phyloP scores from a whole-genome alignment of 2,329 filamentous ascomycete genomes.

The Colletotrichum sp. region DNA sequence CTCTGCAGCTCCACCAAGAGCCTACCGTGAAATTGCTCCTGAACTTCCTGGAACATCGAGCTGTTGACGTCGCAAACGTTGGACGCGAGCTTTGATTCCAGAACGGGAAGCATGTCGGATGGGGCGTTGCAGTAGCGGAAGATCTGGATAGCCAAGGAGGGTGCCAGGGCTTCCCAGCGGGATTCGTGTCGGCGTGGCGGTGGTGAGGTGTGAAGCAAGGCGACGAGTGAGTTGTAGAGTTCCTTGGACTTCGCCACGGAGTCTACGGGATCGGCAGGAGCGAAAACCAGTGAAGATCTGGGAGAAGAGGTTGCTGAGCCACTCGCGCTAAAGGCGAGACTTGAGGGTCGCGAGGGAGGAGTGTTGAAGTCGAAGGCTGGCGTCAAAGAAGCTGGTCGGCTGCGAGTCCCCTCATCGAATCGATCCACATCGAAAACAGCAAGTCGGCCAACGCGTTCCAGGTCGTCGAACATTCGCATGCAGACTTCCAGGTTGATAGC shows the following conservation, averaged over 20 bases:
- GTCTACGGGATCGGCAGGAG: conserved; percentile 42
- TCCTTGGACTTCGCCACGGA: conserved; percentile 49
- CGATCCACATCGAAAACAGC: conserved; percentile 26
- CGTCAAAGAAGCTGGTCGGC: conserved; percentile 30
- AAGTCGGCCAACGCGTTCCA: conserved; percentile 50
- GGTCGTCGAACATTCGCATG: conserved; percentile 62
- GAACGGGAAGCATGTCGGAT: conserved; percentile 47
- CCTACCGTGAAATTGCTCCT: conserved; percentile 53
- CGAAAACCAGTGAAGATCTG: conserved; percentile 49
- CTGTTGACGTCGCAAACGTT: conserved; percentile 49
- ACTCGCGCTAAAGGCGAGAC: conserved; percentile 54
- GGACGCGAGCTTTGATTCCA: conserved; percentile 54
- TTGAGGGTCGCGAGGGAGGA: conserved; percentile 53
- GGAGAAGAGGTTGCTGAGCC: conserved; percentile 58
- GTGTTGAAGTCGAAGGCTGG: conserved; percentile 55
- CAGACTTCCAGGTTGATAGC: conserved; percentile 68
- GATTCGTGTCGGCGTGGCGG: conserved; percentile 44
- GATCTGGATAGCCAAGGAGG: conserved; percentile 62
- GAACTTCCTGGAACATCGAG: conserved; percentile 52
- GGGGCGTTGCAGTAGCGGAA: conserved; percentile 61
- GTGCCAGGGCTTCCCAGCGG: conserved; percentile 58
- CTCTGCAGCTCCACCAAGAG: conserved; percentile 53
- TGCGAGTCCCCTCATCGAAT: conserved; percentile 32
- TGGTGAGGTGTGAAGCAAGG: conserved; percentile 58
- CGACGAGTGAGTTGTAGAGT: conserved; percentile 58